Conservation (phyloP, 371 early-diverging fungal genomes). For the Mortierella sp. region DNA sequence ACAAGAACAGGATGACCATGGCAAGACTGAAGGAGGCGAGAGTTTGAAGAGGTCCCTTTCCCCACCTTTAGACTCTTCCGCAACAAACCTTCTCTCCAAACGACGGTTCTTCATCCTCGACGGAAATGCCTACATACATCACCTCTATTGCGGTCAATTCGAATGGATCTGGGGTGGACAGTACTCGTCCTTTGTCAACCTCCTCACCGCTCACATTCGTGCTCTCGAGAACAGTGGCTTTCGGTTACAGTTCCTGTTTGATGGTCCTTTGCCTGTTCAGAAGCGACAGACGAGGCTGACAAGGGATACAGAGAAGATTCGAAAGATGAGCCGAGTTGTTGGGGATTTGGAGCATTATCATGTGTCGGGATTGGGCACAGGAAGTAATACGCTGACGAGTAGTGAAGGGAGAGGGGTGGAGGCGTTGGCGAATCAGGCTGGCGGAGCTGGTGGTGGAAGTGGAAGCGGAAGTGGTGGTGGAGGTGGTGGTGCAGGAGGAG, state of each 20-base stretch:
- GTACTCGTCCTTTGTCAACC: constrained; percentile 57
- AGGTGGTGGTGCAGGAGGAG: constrained; percentile 13
- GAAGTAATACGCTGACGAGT: not conserved
- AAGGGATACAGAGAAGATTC: constrained; percentile 67
- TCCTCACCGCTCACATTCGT: constrained; percentile 51
- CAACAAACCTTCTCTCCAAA: constrained; percentile 7
- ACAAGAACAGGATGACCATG: not conserved
- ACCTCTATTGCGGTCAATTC: constrained; percentile 62
- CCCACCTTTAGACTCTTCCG: not conserved
- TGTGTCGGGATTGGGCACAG: constrained; percentile 13
- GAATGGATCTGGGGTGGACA: constrained; percentile 74
- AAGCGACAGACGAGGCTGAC: constrained; percentile 66
- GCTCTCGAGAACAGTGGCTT: constrained; percentile 60
- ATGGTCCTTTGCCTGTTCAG: constrained; percentile 69
- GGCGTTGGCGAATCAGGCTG: constrained; percentile 5
- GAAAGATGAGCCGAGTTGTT: constrained; percentile 41
- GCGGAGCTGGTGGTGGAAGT: constrained; percentile 7
- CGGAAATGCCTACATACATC: constrained; percentile 73
- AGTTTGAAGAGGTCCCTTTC: not conserved
- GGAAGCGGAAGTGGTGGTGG: not conserved
- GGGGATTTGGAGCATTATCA: constrained; percentile 43
- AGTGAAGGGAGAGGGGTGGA: not conserved
- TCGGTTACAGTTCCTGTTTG: constrained; percentile 64
- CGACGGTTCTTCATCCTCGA: constrained; percentile 64
- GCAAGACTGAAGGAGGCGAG: not conserved